These are phyloP conservation scores for Linum lewisii DNA, from an alignment of 345 rosid genomes.

Conservation along the genomic window DNA sequence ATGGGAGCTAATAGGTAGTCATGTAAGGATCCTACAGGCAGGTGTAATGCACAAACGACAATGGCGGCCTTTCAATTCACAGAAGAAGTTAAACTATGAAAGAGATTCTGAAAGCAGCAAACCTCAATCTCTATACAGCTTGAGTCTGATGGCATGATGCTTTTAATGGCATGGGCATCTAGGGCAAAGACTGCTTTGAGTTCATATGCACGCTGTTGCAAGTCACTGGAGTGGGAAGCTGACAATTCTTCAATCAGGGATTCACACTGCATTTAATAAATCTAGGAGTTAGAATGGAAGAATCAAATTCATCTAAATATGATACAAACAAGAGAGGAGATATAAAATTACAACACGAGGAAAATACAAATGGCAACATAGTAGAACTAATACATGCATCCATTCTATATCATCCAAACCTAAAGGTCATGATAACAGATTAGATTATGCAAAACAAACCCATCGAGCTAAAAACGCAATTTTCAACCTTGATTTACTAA, in stretches of 20 bases:
- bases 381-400: not conserved
- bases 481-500: not conserved
- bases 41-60: not conserved
- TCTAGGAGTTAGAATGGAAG: slow-evolving; percentile 1
- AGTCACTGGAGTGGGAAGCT: slow-evolving; percentile 93
- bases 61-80: not conserved
- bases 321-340: not conserved
- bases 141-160: slow-evolving; percentile 73
- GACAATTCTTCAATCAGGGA: slow-evolving; percentile 75
- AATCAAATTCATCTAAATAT: not conserved
- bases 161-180: slow-evolving; percentile 56
- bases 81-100: not conserved
- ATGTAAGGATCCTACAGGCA: not conserved
- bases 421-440: not conserved
- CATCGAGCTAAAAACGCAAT: not conserved
- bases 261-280: slow-evolving; percentile 60
- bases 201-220: slow-evolving; percentile 99
- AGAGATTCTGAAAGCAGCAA: not conserved
- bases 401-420: not conserved
- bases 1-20: not conserved
- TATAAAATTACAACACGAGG: not conserved
- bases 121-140: slow-evolving; percentile 98
- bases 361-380: not conserved
- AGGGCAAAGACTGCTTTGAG: slow-evolving; percentile 64
- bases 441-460: not conserved